These are phyloP conservation scores for Dalbergia cochinchinensis DNA, from an alignment of 306 rosid species.

Conservation along the genomic window DNA sequence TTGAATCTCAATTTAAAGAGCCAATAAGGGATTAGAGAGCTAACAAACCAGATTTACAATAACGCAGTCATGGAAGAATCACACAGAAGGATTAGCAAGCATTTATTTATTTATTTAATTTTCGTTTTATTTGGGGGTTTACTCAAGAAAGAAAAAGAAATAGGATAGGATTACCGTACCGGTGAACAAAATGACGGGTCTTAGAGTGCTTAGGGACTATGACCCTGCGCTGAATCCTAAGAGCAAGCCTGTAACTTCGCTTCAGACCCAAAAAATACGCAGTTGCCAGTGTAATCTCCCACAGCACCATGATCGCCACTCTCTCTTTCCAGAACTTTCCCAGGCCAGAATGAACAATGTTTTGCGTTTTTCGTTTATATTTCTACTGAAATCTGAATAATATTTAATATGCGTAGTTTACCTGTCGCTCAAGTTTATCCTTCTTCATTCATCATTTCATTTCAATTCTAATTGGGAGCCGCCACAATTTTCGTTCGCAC, in stretches of 20 bases:
- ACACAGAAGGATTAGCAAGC: neutral
- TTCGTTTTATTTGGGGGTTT: no score
- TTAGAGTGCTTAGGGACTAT: slow-evolving; percentile 54
- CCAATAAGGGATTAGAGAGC: no score
- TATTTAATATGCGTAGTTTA: slow-evolving; percentile 21
- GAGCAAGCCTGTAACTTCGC: slow-evolving; percentile 66
- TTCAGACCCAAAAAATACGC: slow-evolving; percentile 78
- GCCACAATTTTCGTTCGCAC: slow-evolving; percentile 32
- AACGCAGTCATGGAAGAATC: no score
- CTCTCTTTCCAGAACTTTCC: neutral
- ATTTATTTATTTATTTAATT: no score
- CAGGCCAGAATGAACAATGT: neutral
- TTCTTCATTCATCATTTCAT: neutral
- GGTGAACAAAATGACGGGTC: slow-evolving; percentile 63
- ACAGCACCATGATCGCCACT: slow-evolving; percentile 64
- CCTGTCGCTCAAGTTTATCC: slow-evolving; percentile 52
- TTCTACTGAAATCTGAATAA: no score
- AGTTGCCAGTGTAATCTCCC: slow-evolving; percentile 80
- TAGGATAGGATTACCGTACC: slow-evolving; percentile 40
- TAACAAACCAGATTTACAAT: no score
- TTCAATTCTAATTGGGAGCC: neutral
- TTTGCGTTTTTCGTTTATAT: neutral
- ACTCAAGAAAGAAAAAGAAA: no score
- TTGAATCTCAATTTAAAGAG: no score
- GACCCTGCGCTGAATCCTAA: slow-evolving; percentile 70